Conservation (phyloP, 2,329 filamentous ascomycete genomes). For the Aspergillus alliaceus region DNA sequence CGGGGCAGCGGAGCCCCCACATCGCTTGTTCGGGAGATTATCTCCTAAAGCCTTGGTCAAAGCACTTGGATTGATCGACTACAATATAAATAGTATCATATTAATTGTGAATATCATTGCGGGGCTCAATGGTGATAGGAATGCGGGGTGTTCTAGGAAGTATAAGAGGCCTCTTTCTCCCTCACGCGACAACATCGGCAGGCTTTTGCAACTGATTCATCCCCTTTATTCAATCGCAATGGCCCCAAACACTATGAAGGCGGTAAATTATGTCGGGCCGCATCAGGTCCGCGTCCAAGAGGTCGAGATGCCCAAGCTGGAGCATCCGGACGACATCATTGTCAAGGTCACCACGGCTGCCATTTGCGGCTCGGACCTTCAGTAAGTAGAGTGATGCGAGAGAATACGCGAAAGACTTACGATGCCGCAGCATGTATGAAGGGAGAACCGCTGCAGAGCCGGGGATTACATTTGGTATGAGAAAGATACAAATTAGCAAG, state of each 20-base stretch:
- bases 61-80: too few relatives aligned
- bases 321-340: constrained; percentile 65
- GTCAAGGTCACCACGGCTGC: constrained; percentile 64
- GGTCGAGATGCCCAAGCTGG: constrained; percentile 57
- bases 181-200: too few relatives aligned
- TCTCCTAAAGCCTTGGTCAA: not conserved
- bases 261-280: constrained; percentile 62
- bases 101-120: too few relatives aligned
- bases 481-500: not conserved
- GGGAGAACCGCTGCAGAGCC: constrained; percentile 62
- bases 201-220: not conserved
- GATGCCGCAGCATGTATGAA: constrained; percentile 56
- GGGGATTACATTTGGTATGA: constrained; percentile 57
- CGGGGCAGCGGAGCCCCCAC: not conserved
- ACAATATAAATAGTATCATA: too few relatives aligned
- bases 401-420: constrained; percentile 35
- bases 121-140: too few relatives aligned
- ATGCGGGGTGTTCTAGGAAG: not conserved
- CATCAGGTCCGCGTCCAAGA: constrained; percentile 64
- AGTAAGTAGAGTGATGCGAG: constrained; percentile 26
- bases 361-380: constrained; percentile 56
- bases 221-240: constrained; percentile 6
- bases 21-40: not conserved
- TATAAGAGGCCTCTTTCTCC: not conserved
- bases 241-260: constrained; percentile 54